A percentile compares a stretch with the other conserved stretches of the same genome.
Evolutionary conservation across 2,329 filamentous ascomycete species (phyloP).

Genomic region (Proliferodiscus dingleyae): DNA sequence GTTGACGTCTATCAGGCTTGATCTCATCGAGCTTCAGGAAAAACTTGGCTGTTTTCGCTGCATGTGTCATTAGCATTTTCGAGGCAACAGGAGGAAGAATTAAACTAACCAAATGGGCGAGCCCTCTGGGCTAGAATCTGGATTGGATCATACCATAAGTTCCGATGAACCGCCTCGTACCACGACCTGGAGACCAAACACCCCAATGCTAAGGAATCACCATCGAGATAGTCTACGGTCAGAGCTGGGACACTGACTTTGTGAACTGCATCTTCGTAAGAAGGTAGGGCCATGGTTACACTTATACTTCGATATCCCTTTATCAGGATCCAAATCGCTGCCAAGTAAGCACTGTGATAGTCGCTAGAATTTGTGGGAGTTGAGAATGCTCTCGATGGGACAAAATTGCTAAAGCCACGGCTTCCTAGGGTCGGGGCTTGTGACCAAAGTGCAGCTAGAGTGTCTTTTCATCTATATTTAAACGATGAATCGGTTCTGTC

Average conservation of each 20-base stretch:
- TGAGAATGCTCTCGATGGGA: too few relatives aligned
- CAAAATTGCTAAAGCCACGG: too few relatives aligned
- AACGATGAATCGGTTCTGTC: too few relatives aligned
- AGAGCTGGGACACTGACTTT: conserved; percentile 6
- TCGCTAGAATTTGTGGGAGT: too few relatives aligned
- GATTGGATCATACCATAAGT: conserved; percentile 23
- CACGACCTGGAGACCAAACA: conserved; percentile 17
- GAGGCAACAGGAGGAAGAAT: not conserved
- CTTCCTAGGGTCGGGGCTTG: too few relatives aligned
- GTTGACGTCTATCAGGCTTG: conserved; percentile 28
- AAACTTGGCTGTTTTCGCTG: not conserved
- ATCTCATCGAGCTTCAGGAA: not conserved
- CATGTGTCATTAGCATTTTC: not conserved
- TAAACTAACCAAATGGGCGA: conserved; percentile 14
- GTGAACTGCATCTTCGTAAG: conserved; percentile 17
- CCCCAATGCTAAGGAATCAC: conserved; percentile 5
- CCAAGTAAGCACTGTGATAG: too few relatives aligned
- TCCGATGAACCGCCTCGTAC: conserved; percentile 6
- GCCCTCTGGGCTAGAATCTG: conserved; percentile 6
- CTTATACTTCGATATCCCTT: too few relatives aligned
- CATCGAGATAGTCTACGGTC: conserved; percentile 17
- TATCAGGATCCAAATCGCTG: too few relatives aligned
- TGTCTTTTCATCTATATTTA: too few relatives aligned
- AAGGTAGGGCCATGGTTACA: conserved; percentile 25
- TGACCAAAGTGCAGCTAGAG: too few relatives aligned